Conservation (phyloP, 116 monocot genomes). For the Posidonia oceanica region DNA sequence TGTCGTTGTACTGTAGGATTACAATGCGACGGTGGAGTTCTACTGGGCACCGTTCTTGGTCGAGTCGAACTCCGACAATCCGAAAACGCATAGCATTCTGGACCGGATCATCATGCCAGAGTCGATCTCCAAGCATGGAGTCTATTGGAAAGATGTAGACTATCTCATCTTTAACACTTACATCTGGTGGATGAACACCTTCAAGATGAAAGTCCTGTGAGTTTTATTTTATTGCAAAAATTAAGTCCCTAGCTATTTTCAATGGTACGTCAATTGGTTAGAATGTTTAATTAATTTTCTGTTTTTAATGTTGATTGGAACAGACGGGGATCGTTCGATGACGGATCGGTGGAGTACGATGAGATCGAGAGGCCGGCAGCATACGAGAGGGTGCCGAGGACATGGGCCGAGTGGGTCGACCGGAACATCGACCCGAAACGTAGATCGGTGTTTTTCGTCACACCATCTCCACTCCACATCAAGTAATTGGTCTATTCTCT, state of each 20-base stretch:
- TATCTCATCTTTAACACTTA: slow-evolving; percentile 54
- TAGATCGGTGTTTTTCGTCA: slow-evolving; percentile 77
- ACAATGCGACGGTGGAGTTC: slow-evolving; percentile 56
- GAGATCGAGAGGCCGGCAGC: slow-evolving; percentile 65
- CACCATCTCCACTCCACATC: slow-evolving; percentile 81
- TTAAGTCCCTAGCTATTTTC: no score
- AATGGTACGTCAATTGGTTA: no score
- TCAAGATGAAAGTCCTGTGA: slow-evolving; percentile 19
- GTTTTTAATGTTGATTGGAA: not conserved
- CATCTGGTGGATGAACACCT: slow-evolving; percentile 55
- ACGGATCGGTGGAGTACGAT: slow-evolving; percentile 70
- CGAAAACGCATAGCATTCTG: slow-evolving; percentile 32
- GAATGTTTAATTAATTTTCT: no score
- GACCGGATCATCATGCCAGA: slow-evolving; percentile 40
- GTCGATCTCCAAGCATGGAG: slow-evolving; percentile 33
- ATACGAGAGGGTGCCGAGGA: slow-evolving; percentile 57
- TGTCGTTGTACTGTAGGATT: slow-evolving; percentile 19
- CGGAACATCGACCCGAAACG: slow-evolving; percentile 43
- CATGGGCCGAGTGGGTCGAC: slow-evolving; percentile 87
- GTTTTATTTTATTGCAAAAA: not conserved
- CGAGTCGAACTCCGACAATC: slow-evolving; percentile 44
- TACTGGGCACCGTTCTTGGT: slow-evolving; percentile 60
- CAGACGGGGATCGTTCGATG: slow-evolving; percentile 70
- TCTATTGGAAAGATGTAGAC: slow-evolving; percentile 37
- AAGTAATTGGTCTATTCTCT: slow-evolving; percentile 15